Percentiles rank a stretch among this genome's conserved stretches.
phyloP scores from a whole-genome alignment of 305 asterid species.

The Rubia balearica region DNA sequence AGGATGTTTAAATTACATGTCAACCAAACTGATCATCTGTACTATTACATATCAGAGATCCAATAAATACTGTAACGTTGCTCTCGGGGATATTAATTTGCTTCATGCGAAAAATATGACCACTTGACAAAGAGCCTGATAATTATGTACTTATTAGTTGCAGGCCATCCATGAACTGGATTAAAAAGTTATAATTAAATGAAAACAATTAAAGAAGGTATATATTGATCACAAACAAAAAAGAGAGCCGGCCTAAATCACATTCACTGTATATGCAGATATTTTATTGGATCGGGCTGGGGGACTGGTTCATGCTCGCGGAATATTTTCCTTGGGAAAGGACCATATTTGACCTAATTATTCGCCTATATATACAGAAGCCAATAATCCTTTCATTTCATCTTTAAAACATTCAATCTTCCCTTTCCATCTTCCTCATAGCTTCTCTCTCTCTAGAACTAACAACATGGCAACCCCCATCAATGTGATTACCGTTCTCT shows the following conservation, averaged over 20 bases:
- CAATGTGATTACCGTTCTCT: background rate
- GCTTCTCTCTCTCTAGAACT: background rate
- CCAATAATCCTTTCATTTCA: background rate
- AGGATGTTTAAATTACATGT: too few species aligned
- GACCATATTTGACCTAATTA: too few species aligned
- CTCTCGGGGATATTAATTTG: too few species aligned
- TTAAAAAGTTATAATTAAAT: background rate
- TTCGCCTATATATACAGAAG: background rate
- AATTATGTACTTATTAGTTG: background rate
- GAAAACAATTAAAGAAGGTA: background rate
- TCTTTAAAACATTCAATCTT: background rate
- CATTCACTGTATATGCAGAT: background rate
- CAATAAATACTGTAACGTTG: too few species aligned
- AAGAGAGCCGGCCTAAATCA: background rate
- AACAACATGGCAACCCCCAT: background rate
- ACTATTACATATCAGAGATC: too few species aligned
- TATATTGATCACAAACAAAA: background rate
- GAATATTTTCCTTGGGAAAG: background rate
- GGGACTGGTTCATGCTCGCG: background rate
- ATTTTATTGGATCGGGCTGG: too few species aligned
- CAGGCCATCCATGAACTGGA: background rate
- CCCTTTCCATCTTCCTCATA: background rate
- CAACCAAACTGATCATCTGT: too few species aligned
- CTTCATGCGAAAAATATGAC: too few species aligned
- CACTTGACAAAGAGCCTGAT: too few species aligned